phyloP scores from a whole-genome alignment of 352 stramenopile species.

The Pythium brachiatum region DNA sequence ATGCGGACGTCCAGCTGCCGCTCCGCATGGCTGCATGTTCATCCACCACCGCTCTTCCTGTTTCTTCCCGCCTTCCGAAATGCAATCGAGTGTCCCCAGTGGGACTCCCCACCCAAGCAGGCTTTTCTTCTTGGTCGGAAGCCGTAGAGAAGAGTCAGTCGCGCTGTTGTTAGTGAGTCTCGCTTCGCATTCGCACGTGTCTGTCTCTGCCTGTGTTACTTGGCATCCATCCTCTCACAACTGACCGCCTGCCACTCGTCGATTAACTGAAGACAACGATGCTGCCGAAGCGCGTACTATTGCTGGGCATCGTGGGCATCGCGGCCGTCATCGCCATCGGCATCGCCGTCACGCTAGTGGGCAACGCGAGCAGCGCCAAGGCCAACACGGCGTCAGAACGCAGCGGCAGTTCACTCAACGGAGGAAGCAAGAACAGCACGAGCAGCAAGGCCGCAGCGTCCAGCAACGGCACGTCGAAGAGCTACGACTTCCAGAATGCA shows the following conservation, averaged over 20 bases:
- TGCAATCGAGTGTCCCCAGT: too few species aligned
- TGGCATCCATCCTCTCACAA: too few species aligned
- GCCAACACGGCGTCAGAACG: neutral
- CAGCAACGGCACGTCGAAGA: neutral
- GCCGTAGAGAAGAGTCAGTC: too few species aligned
- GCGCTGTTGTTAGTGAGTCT: too few species aligned
- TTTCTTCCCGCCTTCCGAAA: too few species aligned
- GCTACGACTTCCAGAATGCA: neutral
- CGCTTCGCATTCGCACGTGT: too few species aligned
- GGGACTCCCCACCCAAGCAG: too few species aligned
- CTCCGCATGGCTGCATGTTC: neutral
- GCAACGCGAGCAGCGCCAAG: conserved; percentile 1
- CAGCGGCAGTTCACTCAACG: neutral
- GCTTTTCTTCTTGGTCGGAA: too few species aligned
- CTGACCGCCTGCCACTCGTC: too few species aligned
- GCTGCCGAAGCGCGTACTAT: neutral
- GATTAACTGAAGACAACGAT: neutral
- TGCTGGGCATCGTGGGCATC: conserved; percentile 13
- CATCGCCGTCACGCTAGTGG: conserved; percentile 9
- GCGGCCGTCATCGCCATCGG: conserved; percentile 8
- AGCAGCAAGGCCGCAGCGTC: neutral
- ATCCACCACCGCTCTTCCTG: too few species aligned
- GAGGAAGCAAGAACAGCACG: neutral
- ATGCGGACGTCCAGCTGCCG: neutral
- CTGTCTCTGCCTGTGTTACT: too few species aligned